These are phyloP conservation scores for Letharia columbiana DNA, from an alignment of 495 filamentous ascomycete genomes.

Conservation along the genomic window DNA sequence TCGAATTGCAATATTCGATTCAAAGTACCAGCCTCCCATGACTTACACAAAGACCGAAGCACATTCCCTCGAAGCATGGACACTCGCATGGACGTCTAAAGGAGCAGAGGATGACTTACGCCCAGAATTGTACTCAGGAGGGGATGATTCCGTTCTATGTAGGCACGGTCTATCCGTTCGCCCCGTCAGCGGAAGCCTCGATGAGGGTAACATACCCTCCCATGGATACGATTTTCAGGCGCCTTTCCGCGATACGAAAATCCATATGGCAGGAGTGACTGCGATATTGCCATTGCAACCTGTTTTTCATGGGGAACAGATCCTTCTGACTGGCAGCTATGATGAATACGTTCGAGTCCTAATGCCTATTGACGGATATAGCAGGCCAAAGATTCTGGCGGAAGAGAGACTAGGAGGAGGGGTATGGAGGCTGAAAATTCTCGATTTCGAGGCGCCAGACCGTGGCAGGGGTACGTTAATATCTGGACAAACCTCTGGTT, in stretches of 20 bases:
- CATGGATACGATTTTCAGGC: constrained; percentile 22
- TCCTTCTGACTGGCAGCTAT: constrained; percentile 83
- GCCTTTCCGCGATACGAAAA: constrained; percentile 37
- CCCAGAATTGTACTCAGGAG: constrained; percentile 51
- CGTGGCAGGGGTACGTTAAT: neutral
- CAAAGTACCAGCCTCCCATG: constrained; percentile 20
- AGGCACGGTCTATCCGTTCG: neutral
- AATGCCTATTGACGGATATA: constrained; percentile 30
- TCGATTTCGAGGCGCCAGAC: constrained; percentile 1
- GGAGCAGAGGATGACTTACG: constrained; percentile 22
- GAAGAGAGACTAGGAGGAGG: constrained; percentile 71
- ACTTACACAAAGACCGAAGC: constrained; percentile 11
- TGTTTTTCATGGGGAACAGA: constrained; percentile 32
- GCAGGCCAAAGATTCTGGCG: constrained; percentile 40
- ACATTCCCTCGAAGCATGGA: constrained; percentile 60
- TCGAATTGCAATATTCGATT: constrained; percentile 42
- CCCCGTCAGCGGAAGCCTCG: neutral
- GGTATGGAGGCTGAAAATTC: constrained; percentile 66
- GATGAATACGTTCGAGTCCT: constrained; percentile 76
- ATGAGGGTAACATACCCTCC: constrained; percentile 1
- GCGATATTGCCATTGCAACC: constrained; percentile 57
- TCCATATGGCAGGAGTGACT: constrained; percentile 79
- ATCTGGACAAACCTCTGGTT: neutral
- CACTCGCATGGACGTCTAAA: constrained; percentile 42
- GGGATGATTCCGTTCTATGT: constrained; percentile 49